Evolutionary conservation across 2,329 filamentous ascomycete genomes (phyloP).

Genomic region (Pseudogymnoascus sp.): DNA sequence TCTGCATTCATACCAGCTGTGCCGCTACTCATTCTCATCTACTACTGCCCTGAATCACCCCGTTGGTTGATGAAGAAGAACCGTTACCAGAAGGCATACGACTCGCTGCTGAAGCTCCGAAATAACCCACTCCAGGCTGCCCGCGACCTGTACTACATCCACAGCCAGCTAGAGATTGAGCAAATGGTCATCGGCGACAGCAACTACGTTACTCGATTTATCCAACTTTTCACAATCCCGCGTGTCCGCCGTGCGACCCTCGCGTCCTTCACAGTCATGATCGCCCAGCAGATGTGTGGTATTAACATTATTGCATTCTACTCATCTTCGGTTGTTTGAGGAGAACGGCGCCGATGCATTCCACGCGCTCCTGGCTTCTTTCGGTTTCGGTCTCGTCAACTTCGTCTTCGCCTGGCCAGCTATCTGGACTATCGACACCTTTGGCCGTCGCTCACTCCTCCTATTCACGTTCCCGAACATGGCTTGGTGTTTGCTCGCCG

Average conservation of each 20-base stretch:
- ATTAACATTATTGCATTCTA: slow-evolving; percentile 64
- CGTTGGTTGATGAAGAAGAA: slow-evolving; percentile 62
- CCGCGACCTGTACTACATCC: slow-evolving; percentile 56
- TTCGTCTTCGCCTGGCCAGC: slow-evolving; percentile 58
- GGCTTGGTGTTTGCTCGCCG: slow-evolving; percentile 54
- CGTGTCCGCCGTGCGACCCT: slow-evolving; percentile 62
- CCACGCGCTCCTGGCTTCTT: slow-evolving; percentile 51
- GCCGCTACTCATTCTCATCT: slow-evolving; percentile 52
- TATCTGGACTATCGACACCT: slow-evolving; percentile 58
- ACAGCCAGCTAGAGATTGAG: slow-evolving; percentile 57
- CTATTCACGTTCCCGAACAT: slow-evolving; percentile 59
- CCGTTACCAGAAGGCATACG: slow-evolving; percentile 52
- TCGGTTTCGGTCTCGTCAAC: slow-evolving; percentile 56
- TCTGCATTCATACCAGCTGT: slow-evolving; percentile 56
- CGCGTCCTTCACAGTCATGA: slow-evolving; percentile 73
- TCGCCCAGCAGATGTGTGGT: slow-evolving; percentile 17
- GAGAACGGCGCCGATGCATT: slow-evolving; percentile 47
- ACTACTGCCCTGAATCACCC: slow-evolving; percentile 57
- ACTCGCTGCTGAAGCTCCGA: slow-evolving; percentile 44
- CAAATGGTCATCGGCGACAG: slow-evolving; percentile 36
- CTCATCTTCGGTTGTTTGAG: slow-evolving; percentile 52
- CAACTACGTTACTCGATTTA: slow-evolving; percentile 53
- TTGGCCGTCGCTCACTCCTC: slow-evolving; percentile 50
- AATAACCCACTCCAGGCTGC: slow-evolving; percentile 50
- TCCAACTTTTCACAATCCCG: slow-evolving; percentile 59